Evolutionary conservation across 768 basidiomycete genomes (phyloP).

Genomic region (Lactarius tabidus): DNA sequence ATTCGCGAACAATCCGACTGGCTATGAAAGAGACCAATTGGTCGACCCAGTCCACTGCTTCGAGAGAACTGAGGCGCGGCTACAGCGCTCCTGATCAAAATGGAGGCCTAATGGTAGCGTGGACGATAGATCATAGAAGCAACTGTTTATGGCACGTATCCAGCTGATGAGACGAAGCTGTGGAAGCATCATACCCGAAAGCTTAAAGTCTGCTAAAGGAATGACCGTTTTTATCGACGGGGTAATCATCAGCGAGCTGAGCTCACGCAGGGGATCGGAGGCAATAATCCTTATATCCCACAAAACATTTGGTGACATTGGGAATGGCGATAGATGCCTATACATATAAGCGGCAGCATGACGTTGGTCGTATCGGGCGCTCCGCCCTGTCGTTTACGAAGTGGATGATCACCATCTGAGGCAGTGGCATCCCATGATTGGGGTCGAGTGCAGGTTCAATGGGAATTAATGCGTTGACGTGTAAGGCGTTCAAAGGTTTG

Average conservation of each 20-base stretch:
- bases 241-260: not conserved
- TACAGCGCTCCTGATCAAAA: not conserved
- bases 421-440: not conserved
- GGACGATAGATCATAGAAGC: not conserved
- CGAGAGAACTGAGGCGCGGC: not conserved
- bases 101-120: not conserved
- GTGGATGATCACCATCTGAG: not conserved
- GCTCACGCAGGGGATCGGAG: not conserved
- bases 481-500: not conserved
- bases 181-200: conserved; percentile 5
- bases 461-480: not conserved
- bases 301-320: not conserved
- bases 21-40: not conserved
- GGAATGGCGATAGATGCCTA: not conserved
- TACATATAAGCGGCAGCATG: not conserved
- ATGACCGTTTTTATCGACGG: not conserved
- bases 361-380: not conserved
- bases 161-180: not conserved
- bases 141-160: not conserved
- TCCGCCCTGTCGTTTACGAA: not conserved
- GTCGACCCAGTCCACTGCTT: not conserved
- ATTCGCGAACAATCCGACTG: not conserved
- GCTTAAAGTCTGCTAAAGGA: not conserved
- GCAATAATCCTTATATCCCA: not conserved
- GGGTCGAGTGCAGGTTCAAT: not conserved